Conservation (phyloP, 208 protist species). For the Leishmania turanica region DNA sequence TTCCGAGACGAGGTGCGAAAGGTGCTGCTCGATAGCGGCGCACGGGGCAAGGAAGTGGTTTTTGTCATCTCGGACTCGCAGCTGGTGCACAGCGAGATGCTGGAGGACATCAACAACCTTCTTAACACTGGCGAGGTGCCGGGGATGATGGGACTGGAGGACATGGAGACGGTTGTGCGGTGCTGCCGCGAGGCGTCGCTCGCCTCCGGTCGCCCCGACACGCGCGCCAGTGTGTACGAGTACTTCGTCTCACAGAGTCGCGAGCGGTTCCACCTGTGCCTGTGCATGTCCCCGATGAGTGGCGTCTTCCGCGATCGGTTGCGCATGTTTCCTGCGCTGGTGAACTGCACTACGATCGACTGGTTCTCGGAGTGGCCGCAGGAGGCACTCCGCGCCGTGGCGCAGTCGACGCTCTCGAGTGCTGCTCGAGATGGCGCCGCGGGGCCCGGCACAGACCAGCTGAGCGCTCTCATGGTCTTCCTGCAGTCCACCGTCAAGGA, state of each 20-base stretch:
- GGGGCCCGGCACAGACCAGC: constrained; percentile 39
- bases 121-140: constrained; percentile 97
- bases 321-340: constrained; percentile 96
- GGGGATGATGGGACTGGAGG: constrained; percentile 94
- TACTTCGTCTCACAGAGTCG: constrained; percentile 94
- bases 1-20: constrained; percentile 95
- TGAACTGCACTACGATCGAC: constrained; percentile 98
- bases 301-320: constrained; percentile 92
- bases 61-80: constrained; percentile 96
- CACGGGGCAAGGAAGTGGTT: constrained; percentile 83
- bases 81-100: constrained; percentile 93
- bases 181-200: constrained; percentile 67
- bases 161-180: constrained; percentile 94
- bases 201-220: constrained; percentile 86
- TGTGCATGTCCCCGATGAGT: constrained; percentile 96
- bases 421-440: neutral
- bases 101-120: constrained; percentile 98
- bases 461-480: constrained; percentile 87
- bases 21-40: constrained; percentile 82
- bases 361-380: constrained; percentile 97
- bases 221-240: constrained; percentile 86
- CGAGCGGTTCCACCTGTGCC: constrained; percentile 94
- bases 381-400: constrained; percentile 92
- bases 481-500: constrained; percentile 91
- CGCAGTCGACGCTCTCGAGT: constrained; percentile 31